These are phyloP conservation scores for Aspergillus sp. DNA, from an alignment of 2,329 filamentous ascomycete genomes.

Conservation along the genomic window DNA sequence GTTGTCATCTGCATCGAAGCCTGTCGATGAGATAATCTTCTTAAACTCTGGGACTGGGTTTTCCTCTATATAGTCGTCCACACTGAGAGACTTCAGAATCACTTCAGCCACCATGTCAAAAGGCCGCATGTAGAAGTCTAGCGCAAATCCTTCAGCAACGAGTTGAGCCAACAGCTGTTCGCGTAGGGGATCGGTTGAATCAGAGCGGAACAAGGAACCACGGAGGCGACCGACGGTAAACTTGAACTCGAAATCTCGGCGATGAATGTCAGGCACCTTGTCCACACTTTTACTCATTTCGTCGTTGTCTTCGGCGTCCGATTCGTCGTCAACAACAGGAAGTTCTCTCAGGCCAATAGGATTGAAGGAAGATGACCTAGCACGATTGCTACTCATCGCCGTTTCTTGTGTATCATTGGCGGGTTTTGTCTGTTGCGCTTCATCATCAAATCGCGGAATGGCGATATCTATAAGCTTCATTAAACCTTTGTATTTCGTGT, in stretches of 20 bases:
- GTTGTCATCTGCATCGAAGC: conserved; percentile 65
- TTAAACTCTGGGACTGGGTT: conserved; percentile 88
- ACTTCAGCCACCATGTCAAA: conserved; percentile 95
- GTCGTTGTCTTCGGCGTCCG: conserved; percentile 61
- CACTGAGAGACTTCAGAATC: conserved; percentile 77
- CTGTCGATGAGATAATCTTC: conserved; percentile 93
- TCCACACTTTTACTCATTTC: conserved; percentile 50
- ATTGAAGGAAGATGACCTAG: conserved; percentile 70
- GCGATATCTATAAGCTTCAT: conserved; percentile 97
- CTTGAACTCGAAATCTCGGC: conserved; percentile 92
- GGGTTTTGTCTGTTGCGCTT: conserved; percentile 38
- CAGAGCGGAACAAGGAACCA: conserved; percentile 85
- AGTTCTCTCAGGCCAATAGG: conserved; percentile 71
- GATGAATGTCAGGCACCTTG: conserved; percentile 70
- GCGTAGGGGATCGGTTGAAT: conserved; percentile 70
- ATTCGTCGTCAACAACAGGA: conserved; percentile 73
- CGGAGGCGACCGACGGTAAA: conserved; percentile 94
- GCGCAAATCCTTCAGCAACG: conserved; percentile 81
- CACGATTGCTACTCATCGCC: conserved; percentile 37
- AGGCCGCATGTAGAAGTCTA: conserved; percentile 83
- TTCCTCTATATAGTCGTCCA: conserved; percentile 92
- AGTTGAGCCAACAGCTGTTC: conserved; percentile 87
- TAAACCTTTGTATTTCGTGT: conserved; percentile 92
- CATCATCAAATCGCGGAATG: conserved; percentile 74
- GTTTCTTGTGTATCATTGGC: conserved; percentile 36